These are phyloP conservation scores for Prunus armeniaca DNA, from an alignment of 306 rosid species.

Conservation along the genomic window DNA sequence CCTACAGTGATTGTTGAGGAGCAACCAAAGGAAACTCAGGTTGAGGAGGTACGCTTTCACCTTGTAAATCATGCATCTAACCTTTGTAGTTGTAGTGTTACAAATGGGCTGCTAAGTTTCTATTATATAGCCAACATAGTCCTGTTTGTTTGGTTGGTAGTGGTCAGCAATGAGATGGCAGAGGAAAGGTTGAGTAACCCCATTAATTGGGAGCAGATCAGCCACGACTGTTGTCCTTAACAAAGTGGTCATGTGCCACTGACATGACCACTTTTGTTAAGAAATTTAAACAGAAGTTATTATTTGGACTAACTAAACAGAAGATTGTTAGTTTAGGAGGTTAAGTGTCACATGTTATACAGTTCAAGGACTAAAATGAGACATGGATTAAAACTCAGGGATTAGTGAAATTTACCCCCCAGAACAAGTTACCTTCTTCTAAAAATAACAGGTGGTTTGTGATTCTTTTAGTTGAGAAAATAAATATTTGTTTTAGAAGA, in stretches of 20 bases:
- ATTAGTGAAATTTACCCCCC: neutral
- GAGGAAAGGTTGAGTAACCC: neutral
- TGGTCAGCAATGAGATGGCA: neutral
- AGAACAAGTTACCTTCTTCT: neutral
- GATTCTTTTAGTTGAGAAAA: neutral
- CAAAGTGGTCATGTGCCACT: neutral
- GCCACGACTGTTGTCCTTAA: neutral
- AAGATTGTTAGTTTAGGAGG: neutral
- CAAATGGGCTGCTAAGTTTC: neutral
- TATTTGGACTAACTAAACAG: neutral
- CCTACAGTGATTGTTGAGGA: slow-evolving; percentile 36
- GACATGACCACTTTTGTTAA: neutral
- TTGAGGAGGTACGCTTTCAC: slow-evolving; percentile 52
- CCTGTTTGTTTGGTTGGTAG: neutral
- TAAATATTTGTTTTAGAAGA: no score
- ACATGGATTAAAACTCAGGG: neutral
- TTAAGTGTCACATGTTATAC: neutral
- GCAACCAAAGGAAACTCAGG: slow-evolving; percentile 42
- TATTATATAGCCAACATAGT: neutral
- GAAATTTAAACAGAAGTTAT: neutral
- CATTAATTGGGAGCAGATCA: neutral
- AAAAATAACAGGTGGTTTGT: neutral
- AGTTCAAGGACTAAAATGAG: neutral
- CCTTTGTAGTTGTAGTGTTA: neutral
- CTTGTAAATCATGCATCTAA: neutral